Base-by-base conservation (phyloP, 2,329 filamentous ascomycete species). In the Trichoderma aggressivum region DNA sequence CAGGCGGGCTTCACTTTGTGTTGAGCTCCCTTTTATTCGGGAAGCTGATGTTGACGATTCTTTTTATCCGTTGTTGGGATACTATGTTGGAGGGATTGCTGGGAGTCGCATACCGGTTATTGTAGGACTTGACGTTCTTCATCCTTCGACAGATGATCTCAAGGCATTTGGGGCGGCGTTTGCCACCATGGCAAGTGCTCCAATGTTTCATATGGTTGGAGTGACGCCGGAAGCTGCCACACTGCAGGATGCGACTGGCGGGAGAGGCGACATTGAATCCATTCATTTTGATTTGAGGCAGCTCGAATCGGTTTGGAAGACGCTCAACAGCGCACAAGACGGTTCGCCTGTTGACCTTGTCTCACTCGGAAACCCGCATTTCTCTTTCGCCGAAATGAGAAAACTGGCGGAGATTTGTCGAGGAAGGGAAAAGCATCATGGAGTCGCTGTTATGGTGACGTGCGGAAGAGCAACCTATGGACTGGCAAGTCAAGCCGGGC, bases 111-210 rank as follows among this genome's bases (percentile, higher is more conserved):
- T 84, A 3, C 82, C 83, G 0, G 68, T 82, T 1, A 72, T 84
- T 3, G 64, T 73, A 0, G 82, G 82, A 0, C 47, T 84, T 3
- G 76, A 81, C n/a, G 14, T 34, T 0, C 36, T 71, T 1, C 14
- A 7, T 0, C 76, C 78, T 1, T 74, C 72, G 0, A 77, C 72
- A 0, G 77, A 79, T 5, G 79, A 82, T 47, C 64, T 84, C 3
- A 85, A 84, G 73, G 81, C 82, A 0, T 84, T 84, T 58, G 79
- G 83, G 0, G 83, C 83, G 0, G 83, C 82, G 0, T 84, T 85
- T 72, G 83, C 82, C 0, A 85, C 83, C 0, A 79, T 77, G 1
- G 79, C 82, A 0, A 80, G 78, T 12, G 81, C 83, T 0, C 78
- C 83, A 0, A 84, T 84, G 82, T 85, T 84, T 65, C 83, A 84